Percentiles rank a stretch among this genome's conserved stretches.
Evolutionary conservation across 495 filamentous ascomycete species (phyloP).

Genomic region (Hyaloscypha bicolor): DNA sequence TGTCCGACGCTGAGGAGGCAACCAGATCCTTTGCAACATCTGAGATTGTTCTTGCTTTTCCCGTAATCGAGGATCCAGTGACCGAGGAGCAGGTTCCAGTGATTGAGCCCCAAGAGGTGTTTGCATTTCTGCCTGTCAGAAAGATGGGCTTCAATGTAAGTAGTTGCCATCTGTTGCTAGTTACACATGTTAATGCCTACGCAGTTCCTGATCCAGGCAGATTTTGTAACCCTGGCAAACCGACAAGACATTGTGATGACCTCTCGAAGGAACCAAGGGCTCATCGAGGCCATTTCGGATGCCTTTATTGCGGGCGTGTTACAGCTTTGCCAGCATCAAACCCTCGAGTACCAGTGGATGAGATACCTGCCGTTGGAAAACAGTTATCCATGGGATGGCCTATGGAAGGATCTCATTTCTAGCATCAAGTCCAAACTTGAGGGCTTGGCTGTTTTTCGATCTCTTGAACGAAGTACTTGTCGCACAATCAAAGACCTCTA

Average conservation of each 20-base stretch:
- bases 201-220: constrained; percentile 51
- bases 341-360: constrained; percentile 35
- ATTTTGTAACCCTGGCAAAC: constrained; percentile 49
- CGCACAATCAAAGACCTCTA: constrained; percentile 21
- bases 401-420: constrained; percentile 23
- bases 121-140: constrained; percentile 19
- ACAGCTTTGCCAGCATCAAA: constrained; percentile 32
- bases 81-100: constrained; percentile 1
- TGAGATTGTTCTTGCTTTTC: constrained; percentile 21
- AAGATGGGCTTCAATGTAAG: constrained; percentile 13
- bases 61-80: neutral
- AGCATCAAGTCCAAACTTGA: constrained; percentile 15
- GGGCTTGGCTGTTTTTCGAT: constrained; percentile 5
- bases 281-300: constrained; percentile 29
- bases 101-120: constrained; percentile 18
- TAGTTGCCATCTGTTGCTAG: neutral
- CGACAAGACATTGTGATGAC: constrained; percentile 41
- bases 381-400: constrained; percentile 22
- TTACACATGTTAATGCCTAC: neutral
- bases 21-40: constrained; percentile 6
- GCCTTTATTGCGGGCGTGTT: constrained; percentile 33
- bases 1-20: constrained; percentile 5
- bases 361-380: constrained; percentile 30
- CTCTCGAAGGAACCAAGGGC: constrained; percentile 27
- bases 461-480: constrained; percentile 15